A percentile compares a stretch with the other conserved stretches of the same genome.
Conservation (phyloP, 345 rosid genomes). For the Ceriops zippeliana region DNA sequence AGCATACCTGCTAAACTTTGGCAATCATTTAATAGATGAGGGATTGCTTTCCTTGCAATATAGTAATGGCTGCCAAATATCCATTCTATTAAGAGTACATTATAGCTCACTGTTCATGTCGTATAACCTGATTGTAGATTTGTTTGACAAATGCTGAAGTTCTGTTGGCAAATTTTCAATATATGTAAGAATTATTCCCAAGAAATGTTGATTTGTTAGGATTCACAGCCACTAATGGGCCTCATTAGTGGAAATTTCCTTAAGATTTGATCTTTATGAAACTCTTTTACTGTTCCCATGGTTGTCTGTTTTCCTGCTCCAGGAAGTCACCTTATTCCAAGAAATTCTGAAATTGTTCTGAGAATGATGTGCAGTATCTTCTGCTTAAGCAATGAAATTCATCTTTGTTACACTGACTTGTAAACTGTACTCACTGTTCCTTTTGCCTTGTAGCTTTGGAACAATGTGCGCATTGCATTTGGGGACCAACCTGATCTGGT, state of each 20-base stretch:
- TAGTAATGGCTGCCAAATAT: too few species aligned
- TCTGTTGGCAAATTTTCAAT: neutral
- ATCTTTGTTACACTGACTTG: neutral
- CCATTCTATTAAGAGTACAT: too few species aligned
- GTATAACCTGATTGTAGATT: neutral
- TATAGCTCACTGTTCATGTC: too few species aligned
- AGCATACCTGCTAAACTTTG: too few species aligned
- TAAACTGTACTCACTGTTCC: conserved; percentile 26
- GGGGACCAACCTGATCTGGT: conserved; percentile 70
- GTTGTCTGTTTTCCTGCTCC: too few species aligned
- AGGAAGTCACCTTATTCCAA: neutral
- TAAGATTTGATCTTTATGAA: neutral
- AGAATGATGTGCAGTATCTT: too few species aligned
- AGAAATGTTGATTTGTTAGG: neutral
- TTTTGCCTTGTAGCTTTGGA: conserved; percentile 74
- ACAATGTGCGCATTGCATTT: conserved; percentile 54
- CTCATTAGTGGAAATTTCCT: neutral
- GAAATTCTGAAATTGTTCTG: neutral
- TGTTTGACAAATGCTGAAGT: neutral
- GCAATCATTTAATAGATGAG: too few species aligned
- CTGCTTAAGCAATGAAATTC: too few species aligned
- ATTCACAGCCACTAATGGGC: neutral
- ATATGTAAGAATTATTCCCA: neutral
- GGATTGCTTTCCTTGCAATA: too few species aligned
- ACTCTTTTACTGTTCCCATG: too few species aligned